phyloP scores from a whole-genome alignment of 192 early-diverging fungal genomes.

The Glomus cerebriforme region DNA sequence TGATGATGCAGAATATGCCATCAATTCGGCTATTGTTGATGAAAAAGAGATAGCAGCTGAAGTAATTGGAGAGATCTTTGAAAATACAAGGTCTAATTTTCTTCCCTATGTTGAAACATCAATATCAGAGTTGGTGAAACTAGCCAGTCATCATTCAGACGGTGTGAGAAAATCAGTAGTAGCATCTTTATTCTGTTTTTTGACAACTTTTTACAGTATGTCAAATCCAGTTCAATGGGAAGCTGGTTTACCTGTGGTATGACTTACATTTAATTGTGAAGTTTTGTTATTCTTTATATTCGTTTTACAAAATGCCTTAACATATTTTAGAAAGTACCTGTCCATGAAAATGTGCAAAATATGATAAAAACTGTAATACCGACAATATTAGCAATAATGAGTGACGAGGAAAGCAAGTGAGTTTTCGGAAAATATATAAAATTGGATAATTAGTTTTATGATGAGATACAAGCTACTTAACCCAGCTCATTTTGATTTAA shows the following conservation, averaged over 20 bases:
- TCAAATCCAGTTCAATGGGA: conserved; percentile 68
- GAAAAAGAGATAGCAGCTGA: conserved; percentile 94
- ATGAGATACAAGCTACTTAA: conserved; percentile 42
- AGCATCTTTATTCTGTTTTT: conserved; percentile 71
- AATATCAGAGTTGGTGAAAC: conserved; percentile 63
- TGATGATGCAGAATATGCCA: conserved; percentile 60
- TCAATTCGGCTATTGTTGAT: conserved; percentile 82
- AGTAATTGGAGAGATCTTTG: conserved; percentile 85
- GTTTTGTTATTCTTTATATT: conserved; percentile 11
- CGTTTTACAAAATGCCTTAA: conserved; percentile 8
- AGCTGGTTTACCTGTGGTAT: conserved; percentile 69
- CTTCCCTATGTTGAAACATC: conserved; percentile 82
- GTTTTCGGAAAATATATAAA: background rate
- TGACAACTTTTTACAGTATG: conserved; percentile 78
- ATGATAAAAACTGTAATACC: conserved; percentile 73
- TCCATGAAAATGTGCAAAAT: conserved; percentile 75
- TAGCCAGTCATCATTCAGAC: conserved; percentile 79
- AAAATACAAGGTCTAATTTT: conserved; percentile 70
- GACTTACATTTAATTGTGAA: background rate
- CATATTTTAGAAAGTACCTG: conserved; percentile 53
- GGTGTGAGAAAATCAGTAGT: conserved; percentile 79
- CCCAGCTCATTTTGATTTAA: conserved; percentile 43
- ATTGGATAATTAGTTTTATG: conserved; percentile 14
- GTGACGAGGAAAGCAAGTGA: conserved; percentile 80
- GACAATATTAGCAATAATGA: conserved; percentile 69